phyloP scores from a whole-genome alignment of 2,329 filamentous ascomycete genomes.

The Trichoderma harzianum region DNA sequence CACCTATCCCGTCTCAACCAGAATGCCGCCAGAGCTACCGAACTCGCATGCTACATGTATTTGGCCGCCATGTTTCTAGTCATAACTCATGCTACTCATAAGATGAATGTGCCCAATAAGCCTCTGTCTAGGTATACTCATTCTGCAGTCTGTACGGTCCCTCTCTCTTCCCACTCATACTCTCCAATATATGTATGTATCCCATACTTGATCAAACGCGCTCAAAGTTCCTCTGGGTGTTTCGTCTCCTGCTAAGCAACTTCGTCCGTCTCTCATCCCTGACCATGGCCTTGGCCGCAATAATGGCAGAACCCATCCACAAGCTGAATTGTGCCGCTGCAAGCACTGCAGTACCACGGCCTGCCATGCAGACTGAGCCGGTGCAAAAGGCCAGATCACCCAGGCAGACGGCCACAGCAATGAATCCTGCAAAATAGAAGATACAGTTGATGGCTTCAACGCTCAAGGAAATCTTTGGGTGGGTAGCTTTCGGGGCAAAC shows the following conservation, averaged over 20 bases:
- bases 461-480: constrained; percentile 44
- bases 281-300: constrained; percentile 41
- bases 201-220: background rate
- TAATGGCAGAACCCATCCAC: constrained; percentile 49
- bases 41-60: background rate
- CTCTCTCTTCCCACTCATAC: background rate
- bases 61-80: background rate
- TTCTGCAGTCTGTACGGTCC: background rate
- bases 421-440: constrained; percentile 59
- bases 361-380: constrained; percentile 54
- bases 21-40: background rate
- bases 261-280: background rate
- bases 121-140: background rate
- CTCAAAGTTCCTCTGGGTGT: background rate
- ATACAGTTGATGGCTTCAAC: constrained; percentile 51
- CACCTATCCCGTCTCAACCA: background rate
- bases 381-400: constrained; percentile 53
- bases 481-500: constrained; percentile 17
- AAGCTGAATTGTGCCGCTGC: constrained; percentile 51
- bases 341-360: constrained; percentile 53
- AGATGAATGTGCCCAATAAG: background rate
- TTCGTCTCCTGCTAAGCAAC: background rate
- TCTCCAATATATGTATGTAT: background rate
- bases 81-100: background rate
- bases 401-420: constrained; percentile 57